Percentiles rank a stretch among this genome's conserved stretches.
These are phyloP conservation scores for Exobasidium rhododendri DNA, from an alignment of 1,284 basidiomycete species.

Conservation along the genomic window DNA sequence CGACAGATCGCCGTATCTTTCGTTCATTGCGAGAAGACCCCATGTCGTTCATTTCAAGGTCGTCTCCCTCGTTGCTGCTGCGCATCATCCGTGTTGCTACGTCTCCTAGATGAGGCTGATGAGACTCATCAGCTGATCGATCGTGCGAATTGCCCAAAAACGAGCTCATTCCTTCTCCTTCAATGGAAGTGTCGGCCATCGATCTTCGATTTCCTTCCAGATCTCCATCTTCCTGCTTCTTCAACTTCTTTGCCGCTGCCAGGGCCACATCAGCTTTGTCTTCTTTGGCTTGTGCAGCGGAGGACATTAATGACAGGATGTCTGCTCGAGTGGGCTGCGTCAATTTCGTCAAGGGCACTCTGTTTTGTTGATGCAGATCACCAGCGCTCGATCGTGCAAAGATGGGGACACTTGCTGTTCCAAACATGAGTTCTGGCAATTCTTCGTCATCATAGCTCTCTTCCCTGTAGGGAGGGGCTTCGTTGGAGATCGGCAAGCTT, in stretches of 20 bases:
- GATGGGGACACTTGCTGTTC: slow-evolving; percentile 48
- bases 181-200: slow-evolving; percentile 6
- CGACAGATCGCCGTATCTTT: not conserved
- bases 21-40: not conserved
- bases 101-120: not conserved
- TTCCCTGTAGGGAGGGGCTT: slow-evolving; percentile 10
- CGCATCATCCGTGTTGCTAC: slow-evolving; percentile 3
- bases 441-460: slow-evolving; percentile 39
- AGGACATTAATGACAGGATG: not conserved
- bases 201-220: not conserved
- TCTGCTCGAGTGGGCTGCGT: not conserved
- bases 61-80: not conserved
- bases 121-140: not conserved
- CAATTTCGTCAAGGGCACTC: not conserved
- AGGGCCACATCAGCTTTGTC: not conserved
- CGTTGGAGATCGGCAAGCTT: not conserved
- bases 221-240: not conserved
- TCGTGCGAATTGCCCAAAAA: not conserved
- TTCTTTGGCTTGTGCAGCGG: not conserved
- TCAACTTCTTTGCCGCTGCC: not conserved
- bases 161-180: slow-evolving; percentile 1
- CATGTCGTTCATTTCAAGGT: not conserved
- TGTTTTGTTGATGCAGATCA: not conserved
- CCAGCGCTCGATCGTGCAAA: slow-evolving; percentile 8
- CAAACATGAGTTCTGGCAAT: slow-evolving; percentile 47